Conservation (phyloP, 208 protist genomes). For the Leishmania gerbilli region DNA sequence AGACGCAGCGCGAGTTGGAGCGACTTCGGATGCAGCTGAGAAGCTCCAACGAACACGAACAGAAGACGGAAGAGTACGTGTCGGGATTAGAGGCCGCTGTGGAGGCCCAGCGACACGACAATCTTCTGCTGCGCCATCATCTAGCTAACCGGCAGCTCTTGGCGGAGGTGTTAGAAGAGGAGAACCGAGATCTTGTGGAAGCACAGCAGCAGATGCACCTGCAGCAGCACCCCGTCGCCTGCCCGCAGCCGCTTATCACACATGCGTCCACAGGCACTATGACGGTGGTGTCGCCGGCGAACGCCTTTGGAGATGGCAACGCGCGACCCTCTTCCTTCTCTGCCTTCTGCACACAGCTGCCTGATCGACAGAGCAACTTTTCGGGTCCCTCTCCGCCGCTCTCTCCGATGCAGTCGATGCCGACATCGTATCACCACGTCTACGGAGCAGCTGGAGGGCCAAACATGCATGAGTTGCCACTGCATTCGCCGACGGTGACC, state of each 20-base stretch:
- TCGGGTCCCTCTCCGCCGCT: conserved; percentile 10
- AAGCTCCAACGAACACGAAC: neutral
- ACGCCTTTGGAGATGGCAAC: neutral
- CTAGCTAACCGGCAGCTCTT: conserved; percentile 20
- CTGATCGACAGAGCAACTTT: neutral
- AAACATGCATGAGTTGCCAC: conserved; percentile 15
- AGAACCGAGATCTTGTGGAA: conserved; percentile 10
- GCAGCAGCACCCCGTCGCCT: neutral
- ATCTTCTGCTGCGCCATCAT: conserved; percentile 12
- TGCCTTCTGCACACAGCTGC: neutral
- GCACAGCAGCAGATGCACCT: neutral
- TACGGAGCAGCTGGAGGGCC: neutral
- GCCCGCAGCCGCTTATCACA: neutral
- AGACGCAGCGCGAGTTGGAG: neutral
- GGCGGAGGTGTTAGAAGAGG: conserved; percentile 13
- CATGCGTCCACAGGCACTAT: conserved; percentile 18
- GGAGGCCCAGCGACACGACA: conserved; percentile 13
- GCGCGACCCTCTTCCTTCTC: neutral
- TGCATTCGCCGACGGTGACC: conserved; percentile 4
- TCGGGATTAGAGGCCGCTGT: neutral
- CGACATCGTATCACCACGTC: neutral
- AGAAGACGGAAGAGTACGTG: conserved; percentile 2
- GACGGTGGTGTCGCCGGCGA: neutral
- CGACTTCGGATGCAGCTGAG: neutral
- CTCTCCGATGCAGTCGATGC: conserved; percentile 1